These are phyloP conservation scores for Phyllosticta citrichinensis DNA, from an alignment of 2,329 filamentous ascomycete species.

Conservation along the genomic window DNA sequence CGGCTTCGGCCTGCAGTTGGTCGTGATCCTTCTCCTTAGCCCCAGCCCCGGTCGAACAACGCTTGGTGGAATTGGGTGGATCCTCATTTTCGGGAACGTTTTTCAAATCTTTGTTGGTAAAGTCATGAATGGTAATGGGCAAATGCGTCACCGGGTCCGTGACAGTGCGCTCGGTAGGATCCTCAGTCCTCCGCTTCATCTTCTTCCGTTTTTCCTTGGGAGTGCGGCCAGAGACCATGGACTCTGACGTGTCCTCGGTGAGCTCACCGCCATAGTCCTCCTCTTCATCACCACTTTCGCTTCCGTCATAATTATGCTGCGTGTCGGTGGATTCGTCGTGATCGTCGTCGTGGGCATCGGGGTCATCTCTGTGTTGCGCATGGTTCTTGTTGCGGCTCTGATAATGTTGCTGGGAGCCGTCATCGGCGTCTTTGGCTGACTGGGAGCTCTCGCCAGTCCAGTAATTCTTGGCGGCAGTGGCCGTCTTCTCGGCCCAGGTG, in stretches of 20 bases:
- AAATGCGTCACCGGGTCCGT: constrained; percentile 66
- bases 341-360: constrained; percentile 14
- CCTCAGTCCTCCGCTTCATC: constrained; percentile 39
- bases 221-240: constrained; percentile 24
- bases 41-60: constrained; percentile 36
- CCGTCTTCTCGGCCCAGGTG: constrained; percentile 25
- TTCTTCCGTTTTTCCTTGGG: constrained; percentile 39
- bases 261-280: constrained; percentile 13
- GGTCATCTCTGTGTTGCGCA: constrained; percentile 16
- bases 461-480: constrained; percentile 26
- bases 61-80: constrained; percentile 28
- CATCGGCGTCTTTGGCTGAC: constrained; percentile 13
- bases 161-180: constrained; percentile 47
- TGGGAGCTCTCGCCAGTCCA: constrained; percentile 18
- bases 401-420: constrained; percentile 23
- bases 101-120: constrained; percentile 52
- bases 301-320: constrained; percentile 13
- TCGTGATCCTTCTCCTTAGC: constrained; percentile 30
- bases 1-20: constrained; percentile 29
- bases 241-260: constrained; percentile 37
- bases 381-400: constrained; percentile 27
- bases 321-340: constrained; percentile 20
- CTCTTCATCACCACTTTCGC: constrained; percentile 12
- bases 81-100: constrained; percentile 36
- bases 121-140: constrained; percentile 58